These are phyloP conservation scores for Catenaria anguillulae DNA, from an alignment of 371 early-diverging fungal species.

Conservation along the genomic window DNA sequence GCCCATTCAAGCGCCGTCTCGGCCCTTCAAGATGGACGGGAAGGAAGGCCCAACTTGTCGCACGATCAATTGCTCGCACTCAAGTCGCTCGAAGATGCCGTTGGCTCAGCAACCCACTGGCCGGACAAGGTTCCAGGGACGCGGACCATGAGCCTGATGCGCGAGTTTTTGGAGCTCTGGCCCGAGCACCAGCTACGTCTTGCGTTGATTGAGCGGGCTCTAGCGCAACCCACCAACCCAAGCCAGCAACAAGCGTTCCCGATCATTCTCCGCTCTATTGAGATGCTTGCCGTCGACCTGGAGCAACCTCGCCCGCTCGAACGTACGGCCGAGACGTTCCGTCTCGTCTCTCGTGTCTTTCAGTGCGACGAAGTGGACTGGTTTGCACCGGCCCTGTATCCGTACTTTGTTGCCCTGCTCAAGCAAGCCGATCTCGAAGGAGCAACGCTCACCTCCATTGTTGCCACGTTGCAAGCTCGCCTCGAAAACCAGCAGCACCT, in stretches of 20 bases:
- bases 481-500: too few relatives aligned
- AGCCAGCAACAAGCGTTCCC: too few relatives aligned
- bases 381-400: background rate
- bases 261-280: background rate
- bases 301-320: background rate
- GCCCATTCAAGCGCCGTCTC: too few relatives aligned
- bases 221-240: constrained; percentile 15
- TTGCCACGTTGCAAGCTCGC: too few relatives aligned
- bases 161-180: constrained; percentile 45
- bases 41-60: too few relatives aligned
- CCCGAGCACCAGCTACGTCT: constrained; percentile 38
- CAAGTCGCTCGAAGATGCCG: too few relatives aligned
- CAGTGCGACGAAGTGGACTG: background rate
- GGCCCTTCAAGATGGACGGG: too few relatives aligned
- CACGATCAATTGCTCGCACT: too few relatives aligned
- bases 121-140: constrained; percentile 34
- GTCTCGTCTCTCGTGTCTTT: background rate
- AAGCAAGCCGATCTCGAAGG: too few relatives aligned
- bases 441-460: too few relatives aligned
- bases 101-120: constrained; percentile 25
- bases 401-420: background rate
- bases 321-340: background rate
- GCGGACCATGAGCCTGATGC: constrained; percentile 44
- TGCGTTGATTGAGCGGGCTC: constrained; percentile 21
- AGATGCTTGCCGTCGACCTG: constrained; percentile 16